Percentiles rank a stretch among this genome's conserved stretches.
phyloP scores from a whole-genome alignment of 1,139 yeast genomes.

The Scheffersomyces stambukii region DNA sequence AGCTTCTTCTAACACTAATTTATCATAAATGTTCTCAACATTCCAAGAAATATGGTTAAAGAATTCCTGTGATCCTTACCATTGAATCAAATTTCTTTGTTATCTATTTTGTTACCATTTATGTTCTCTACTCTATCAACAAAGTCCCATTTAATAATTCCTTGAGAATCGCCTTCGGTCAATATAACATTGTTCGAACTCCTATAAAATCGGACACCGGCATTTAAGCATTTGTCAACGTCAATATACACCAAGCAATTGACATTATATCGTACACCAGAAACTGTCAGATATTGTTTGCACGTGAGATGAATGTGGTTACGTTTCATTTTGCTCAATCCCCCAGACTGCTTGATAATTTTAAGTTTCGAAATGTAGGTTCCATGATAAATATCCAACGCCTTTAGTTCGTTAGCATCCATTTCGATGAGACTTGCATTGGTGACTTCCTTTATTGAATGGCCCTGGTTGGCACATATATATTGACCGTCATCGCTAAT shows the following conservation, averaged over 20 bases:
- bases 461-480: slow-evolving; percentile 93
- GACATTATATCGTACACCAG: slow-evolving; percentile 70
- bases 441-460: slow-evolving; percentile 51
- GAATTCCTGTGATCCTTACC: too few species aligned
- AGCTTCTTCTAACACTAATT: too few species aligned
- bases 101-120: slow-evolving; percentile 12
- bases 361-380: slow-evolving; percentile 54
- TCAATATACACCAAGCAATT: slow-evolving; percentile 64
- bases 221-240: slow-evolving; percentile 37
- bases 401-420: slow-evolving; percentile 16
- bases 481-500: slow-evolving; percentile 20
- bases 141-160: slow-evolving; percentile 43
- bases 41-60: too few species aligned
- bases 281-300: slow-evolving; percentile 34
- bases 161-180: slow-evolving; percentile 55
- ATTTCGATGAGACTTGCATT: slow-evolving; percentile 35
- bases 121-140: slow-evolving; percentile 37
- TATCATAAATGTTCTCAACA: too few species aligned
- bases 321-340: slow-evolving; percentile 66
- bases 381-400: slow-evolving; percentile 65
- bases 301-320: slow-evolving; percentile 75
- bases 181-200: slow-evolving; percentile 76
- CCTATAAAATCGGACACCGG: slow-evolving; percentile 53
- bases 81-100: slow-evolving; percentile 4
- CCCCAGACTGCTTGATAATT: slow-evolving; percentile 49